Evolutionary conservation across 176 grass and related monocot genomes (phyloP).

Genomic region (Oryza longistaminata): DNA sequence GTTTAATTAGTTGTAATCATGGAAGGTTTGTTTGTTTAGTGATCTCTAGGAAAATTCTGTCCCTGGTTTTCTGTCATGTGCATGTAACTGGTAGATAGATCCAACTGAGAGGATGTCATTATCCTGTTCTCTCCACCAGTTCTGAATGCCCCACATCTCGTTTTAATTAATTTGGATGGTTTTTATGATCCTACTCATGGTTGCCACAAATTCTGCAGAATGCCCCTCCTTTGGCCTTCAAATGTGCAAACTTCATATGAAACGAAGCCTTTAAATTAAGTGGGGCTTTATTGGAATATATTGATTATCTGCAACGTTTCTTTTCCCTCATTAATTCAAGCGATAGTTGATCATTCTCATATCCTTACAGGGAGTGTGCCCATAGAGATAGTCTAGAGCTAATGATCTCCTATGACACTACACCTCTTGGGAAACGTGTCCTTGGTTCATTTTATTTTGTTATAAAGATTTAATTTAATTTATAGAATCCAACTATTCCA

Average conservation of each 20-base stretch:
- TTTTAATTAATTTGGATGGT: not conserved
- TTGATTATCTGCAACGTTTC: not conserved
- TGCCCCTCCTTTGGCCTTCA: not conserved
- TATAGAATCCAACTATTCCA: too few relatives aligned
- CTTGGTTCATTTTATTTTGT: too few relatives aligned
- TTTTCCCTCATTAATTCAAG: too few relatives aligned
- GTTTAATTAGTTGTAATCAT: not conserved
- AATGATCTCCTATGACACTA: too few relatives aligned
- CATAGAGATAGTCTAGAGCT: too few relatives aligned
- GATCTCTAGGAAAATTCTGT: not conserved
- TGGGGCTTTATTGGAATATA: not conserved
- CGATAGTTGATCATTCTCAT: not conserved
- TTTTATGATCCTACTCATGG: not conserved
- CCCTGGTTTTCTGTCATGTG: not conserved
- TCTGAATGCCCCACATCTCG: not conserved
- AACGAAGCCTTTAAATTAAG: not conserved
- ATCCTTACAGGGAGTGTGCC: too few relatives aligned
- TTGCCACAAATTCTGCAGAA: not conserved
- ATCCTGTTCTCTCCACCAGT: not conserved
- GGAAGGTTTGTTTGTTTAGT: not conserved
- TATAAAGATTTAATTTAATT: too few relatives aligned
- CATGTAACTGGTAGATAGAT: conserved; percentile 13
- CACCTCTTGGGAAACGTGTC: too few relatives aligned
- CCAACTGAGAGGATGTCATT: not conserved
- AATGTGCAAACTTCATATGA: too few relatives aligned